Evolutionary conservation across 495 filamentous ascomycete genomes (phyloP).

Genomic region (Neurospora sp.): DNA sequence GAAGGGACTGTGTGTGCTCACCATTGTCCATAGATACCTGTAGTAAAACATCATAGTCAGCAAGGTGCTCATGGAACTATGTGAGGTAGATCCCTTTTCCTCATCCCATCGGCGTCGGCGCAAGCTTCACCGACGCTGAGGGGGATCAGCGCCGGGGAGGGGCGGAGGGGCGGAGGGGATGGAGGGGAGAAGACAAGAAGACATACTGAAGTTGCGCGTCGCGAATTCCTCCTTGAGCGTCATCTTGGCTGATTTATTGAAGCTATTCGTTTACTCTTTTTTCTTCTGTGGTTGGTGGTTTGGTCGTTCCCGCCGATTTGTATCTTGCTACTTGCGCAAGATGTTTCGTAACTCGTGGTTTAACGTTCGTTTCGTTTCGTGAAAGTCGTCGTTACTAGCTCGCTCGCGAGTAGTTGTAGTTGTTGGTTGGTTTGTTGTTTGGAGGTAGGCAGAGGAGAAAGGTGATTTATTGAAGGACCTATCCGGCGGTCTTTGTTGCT

Average conservation of each 20-base stretch:
- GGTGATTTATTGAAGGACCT: background rate
- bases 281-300: background rate
- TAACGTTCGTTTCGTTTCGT: background rate
- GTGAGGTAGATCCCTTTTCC: background rate
- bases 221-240: slow-evolving; percentile 67
- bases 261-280: slow-evolving; percentile 1
- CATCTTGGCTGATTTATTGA: slow-evolving; percentile 27
- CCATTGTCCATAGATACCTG: slow-evolving; percentile 99
- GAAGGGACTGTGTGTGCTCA: slow-evolving; percentile 39
- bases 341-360: background rate
- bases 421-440: background rate
- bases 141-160: background rate
- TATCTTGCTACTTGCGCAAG: background rate
- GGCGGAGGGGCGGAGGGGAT: background rate
- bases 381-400: background rate
- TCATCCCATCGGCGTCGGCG: background rate
- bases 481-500: background rate
- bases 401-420: background rate
- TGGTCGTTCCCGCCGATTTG: background rate
- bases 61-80: background rate
- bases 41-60: slow-evolving; percentile 22
- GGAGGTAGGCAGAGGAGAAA: background rate
- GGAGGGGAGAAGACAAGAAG: background rate
- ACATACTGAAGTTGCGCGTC: slow-evolving; percentile 96
- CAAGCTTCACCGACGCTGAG: background rate